Percentiles rank a stretch among this genome's conserved stretches.
Evolutionary conservation across 2,329 filamentous ascomycete genomes (phyloP).

Genomic region (Hypoxylon sp.): DNA sequence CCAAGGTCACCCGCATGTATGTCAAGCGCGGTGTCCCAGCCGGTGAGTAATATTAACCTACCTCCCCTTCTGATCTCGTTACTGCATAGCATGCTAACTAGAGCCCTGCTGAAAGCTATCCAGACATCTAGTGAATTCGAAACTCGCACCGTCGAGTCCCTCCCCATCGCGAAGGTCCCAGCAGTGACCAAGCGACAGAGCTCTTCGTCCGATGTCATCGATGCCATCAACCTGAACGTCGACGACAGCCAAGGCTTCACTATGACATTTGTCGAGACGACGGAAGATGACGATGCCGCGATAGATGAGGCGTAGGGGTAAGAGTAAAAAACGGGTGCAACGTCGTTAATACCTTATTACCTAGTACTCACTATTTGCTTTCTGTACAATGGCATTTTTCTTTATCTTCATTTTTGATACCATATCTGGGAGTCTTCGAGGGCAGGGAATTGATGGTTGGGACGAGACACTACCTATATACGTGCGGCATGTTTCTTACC

Average conservation of each 20-base stretch:
- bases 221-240: slow-evolving; percentile 63
- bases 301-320: slow-evolving; percentile 42
- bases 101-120: slow-evolving; percentile 46
- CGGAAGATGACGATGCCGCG: slow-evolving; percentile 51
- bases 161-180: slow-evolving; percentile 45
- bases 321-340: neutral
- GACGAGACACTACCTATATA: slow-evolving; percentile 30
- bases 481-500: slow-evolving; percentile 26
- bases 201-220: slow-evolving; percentile 53
- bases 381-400: slow-evolving; percentile 32
- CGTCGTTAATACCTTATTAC: slow-evolving; percentile 21
- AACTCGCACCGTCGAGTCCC: slow-evolving; percentile 47
- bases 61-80: neutral
- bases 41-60: slow-evolving; percentile 55
- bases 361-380: slow-evolving; percentile 18
- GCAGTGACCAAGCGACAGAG: slow-evolving; percentile 48
- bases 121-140: slow-evolving; percentile 50
- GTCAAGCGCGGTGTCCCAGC: slow-evolving; percentile 61
- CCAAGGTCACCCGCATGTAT: slow-evolving; percentile 65
- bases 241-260: slow-evolving; percentile 62
- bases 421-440: slow-evolving; percentile 38
- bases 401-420: slow-evolving; percentile 41
- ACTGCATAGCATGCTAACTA: slow-evolving; percentile 45
- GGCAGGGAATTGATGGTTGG: slow-evolving; percentile 20
- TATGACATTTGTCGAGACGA: slow-evolving; percentile 63